These are phyloP conservation scores for Venturia aucupariae DNA, from an alignment of 2,329 filamentous ascomycete species.

Conservation along the genomic window DNA sequence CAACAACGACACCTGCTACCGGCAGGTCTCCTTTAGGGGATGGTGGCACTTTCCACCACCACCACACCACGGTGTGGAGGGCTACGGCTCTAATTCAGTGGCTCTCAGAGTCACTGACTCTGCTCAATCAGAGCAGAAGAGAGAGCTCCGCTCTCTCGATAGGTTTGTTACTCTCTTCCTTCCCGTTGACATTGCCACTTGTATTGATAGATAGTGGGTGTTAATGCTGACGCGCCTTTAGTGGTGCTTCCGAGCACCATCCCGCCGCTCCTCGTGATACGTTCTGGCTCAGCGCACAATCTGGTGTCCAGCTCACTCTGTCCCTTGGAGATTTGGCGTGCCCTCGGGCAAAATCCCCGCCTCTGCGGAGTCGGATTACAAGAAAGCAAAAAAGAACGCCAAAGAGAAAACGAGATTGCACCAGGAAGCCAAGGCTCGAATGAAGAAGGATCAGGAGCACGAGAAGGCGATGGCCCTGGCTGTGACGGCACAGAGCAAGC, in stretches of 20 bases:
- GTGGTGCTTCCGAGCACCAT: no score
- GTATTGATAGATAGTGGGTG: no score
- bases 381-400: constrained; percentile 5
- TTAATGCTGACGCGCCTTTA: no score
- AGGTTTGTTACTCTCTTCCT: no score
- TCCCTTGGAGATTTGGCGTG: constrained; percentile 11
- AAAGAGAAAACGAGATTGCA: constrained; percentile 9
- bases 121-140: no score
- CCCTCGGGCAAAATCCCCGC: constrained; percentile 3
- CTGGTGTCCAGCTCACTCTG: constrained; percentile 1
- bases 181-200: no score
- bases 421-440: neutral
- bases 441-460: constrained; percentile 1
- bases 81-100: neutral
- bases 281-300: constrained; percentile 10
- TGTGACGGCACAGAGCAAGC: neutral
- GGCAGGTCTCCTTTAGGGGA: neutral
- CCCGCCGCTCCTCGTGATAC: no score
- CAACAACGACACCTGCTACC: neutral
- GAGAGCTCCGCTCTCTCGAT: no score
- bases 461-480: neutral
- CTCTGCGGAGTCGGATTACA: constrained; percentile 2
- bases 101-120: no score
- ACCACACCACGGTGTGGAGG: neutral
- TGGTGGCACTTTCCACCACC: neutral